phyloP scores from a whole-genome alignment of 495 filamentous ascomycete species.

The Penicillium coffeae region DNA sequence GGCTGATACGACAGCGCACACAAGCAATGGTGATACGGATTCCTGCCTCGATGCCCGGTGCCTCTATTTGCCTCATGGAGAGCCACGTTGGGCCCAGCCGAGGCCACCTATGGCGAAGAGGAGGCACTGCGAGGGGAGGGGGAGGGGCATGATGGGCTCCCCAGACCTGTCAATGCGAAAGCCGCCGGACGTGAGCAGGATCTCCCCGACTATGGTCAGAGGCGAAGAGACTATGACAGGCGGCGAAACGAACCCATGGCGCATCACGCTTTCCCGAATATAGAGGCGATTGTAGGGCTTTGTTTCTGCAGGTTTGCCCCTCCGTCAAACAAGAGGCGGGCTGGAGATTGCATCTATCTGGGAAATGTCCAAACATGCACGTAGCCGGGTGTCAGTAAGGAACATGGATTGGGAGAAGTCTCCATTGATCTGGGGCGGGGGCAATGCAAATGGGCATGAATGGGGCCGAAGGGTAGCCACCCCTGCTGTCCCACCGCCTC shows the following conservation, averaged over 20 bases:
- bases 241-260: conserved; percentile 14
- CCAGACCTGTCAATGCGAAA: conserved; percentile 7
- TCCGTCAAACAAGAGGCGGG: conserved; percentile 24
- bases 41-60: conserved; percentile 26
- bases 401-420: conserved; percentile 21
- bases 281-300: conserved; percentile 16
- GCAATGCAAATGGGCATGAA: conserved; percentile 11
- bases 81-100: conserved; percentile 25
- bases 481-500: conserved; percentile 8
- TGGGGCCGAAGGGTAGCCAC: conserved; percentile 7
- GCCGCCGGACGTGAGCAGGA: conserved; percentile 13
- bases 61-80: conserved; percentile 23
- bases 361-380: conserved; percentile 26
- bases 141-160: conserved; percentile 5
- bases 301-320: conserved; percentile 30
- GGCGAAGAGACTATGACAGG: neutral
- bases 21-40: conserved; percentile 30
- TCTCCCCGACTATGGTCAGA: conserved; percentile 18
- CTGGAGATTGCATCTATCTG: conserved; percentile 24
- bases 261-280: neutral
- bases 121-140: neutral
- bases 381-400: conserved; percentile 24
- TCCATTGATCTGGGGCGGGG: conserved; percentile 7
- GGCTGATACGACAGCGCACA: conserved; percentile 29
- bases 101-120: conserved; percentile 24